phyloP scores from a whole-genome alignment of 1,139 yeast species.

The Magnusiomyces starmeri region DNA sequence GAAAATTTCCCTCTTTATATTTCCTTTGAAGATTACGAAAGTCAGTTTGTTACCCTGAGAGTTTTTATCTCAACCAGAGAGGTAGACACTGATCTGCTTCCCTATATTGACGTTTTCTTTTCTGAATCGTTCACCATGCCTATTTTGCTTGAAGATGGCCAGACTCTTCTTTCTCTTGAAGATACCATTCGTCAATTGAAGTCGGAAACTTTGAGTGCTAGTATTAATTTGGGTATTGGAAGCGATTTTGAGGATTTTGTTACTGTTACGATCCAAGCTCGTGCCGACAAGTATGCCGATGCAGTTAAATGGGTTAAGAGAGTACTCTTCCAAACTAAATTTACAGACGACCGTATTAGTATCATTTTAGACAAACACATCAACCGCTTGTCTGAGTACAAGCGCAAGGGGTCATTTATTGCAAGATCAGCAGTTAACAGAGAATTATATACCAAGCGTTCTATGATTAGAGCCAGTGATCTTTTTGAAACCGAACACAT shows the following conservation, averaged over 20 bases:
- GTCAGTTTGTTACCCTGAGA: conserved; percentile 72
- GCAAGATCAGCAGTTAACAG: conserved; percentile 55
- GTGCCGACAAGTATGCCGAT: conserved; percentile 50
- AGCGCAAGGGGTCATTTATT: conserved; percentile 73
- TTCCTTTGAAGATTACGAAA: conserved; percentile 72
- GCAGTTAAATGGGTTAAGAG: conserved; percentile 74
- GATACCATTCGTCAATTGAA: conserved; percentile 67
- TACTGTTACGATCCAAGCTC: conserved; percentile 55
- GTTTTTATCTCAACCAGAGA: conserved; percentile 56
- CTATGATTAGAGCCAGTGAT: conserved; percentile 64
- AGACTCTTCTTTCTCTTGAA: conserved; percentile 51
- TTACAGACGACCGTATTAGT: conserved; percentile 65
- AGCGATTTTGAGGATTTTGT: conserved; percentile 52
- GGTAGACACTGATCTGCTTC: conserved; percentile 52
- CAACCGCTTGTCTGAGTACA: conserved; percentile 68
- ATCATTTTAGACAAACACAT: conserved; percentile 68
- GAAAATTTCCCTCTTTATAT: conserved; percentile 56
- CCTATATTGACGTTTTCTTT: conserved; percentile 56
- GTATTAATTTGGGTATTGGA: conserved; percentile 47
- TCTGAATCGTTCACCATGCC: conserved; percentile 68
- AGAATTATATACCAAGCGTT: conserved; percentile 47
- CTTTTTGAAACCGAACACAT: conserved; percentile 54
- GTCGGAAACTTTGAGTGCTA: conserved; percentile 62
- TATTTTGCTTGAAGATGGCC: conserved; percentile 56
- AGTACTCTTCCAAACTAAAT: conserved; percentile 55